phyloP scores from a whole-genome alignment of 169 alveolate species.

The Plasmodium yoelii region DNA sequence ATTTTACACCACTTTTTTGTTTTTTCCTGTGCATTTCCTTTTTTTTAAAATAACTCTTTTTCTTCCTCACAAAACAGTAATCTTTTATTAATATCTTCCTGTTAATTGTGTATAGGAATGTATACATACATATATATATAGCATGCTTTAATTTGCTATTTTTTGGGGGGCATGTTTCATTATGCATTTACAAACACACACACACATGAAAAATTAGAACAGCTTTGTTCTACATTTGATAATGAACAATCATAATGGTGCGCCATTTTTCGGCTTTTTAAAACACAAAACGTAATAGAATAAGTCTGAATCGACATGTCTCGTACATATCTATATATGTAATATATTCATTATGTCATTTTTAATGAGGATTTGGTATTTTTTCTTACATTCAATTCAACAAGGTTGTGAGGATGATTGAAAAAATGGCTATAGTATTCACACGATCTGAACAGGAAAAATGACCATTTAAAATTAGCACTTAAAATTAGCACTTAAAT shows the following conservation, averaged over 20 bases:
- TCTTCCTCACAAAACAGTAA: constrained; percentile 56
- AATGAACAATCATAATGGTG: no score
- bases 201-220: no score
- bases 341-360: no score
- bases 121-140: not conserved
- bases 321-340: no score
- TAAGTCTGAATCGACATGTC: no score
- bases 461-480: no score
- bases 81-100: constrained; percentile 49
- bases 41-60: constrained; percentile 9
- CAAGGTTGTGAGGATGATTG: constrained; percentile 43
- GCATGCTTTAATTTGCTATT: no score
- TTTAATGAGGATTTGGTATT: not conserved
- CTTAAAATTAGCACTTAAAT: not conserved
- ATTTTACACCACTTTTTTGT: not conserved
- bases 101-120: not conserved
- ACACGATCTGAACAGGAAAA: constrained; percentile 51
- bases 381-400: constrained; percentile 44
- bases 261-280: no score
- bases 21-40: not conserved
- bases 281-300: no score
- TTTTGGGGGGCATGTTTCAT: not conserved
- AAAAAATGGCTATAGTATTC: constrained; percentile 68
- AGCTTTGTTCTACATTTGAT: no score
- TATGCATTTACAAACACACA: no score